Evolutionary conservation across 176 grass and related monocot species (phyloP).

Genomic region (Oryza rufipogon): DNA sequence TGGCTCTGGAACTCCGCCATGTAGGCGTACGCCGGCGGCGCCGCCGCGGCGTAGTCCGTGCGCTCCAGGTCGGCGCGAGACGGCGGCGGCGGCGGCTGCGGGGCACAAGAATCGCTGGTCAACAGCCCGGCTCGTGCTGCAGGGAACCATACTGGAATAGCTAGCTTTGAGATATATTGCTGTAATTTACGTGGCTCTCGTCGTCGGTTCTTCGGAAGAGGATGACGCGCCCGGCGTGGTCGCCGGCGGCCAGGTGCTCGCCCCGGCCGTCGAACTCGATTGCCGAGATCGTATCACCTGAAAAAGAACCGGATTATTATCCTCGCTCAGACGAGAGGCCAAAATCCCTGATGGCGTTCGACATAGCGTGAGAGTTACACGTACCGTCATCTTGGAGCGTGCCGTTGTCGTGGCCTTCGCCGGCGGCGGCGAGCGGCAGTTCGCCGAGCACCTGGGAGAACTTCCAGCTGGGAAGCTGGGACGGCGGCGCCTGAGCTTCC

Average conservation of each 20-base stretch:
- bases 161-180: neutral
- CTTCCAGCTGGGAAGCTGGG: slow-evolving; percentile 45
- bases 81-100: neutral
- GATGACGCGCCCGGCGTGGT: slow-evolving; percentile 55
- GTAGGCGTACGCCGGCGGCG: slow-evolving; percentile 49
- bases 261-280: slow-evolving; percentile 52
- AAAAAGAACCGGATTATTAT: neutral
- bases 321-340: neutral
- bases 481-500: neutral
- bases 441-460: slow-evolving; percentile 69
- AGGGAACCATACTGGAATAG: neutral
- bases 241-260: slow-evolving; percentile 48
- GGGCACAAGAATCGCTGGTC: neutral
- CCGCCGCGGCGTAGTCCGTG: slow-evolving; percentile 25
- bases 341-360: neutral
- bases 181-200: slow-evolving; percentile 18
- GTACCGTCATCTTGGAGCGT: slow-evolving; percentile 4
- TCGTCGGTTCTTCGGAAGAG: slow-evolving; percentile 42
- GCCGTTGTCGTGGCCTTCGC: neutral
- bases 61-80: slow-evolving; percentile 40
- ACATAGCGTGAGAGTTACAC: neutral
- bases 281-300: slow-evolving; percentile 49
- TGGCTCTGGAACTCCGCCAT: slow-evolving; percentile 66
- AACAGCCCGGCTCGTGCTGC: neutral
- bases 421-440: slow-evolving; percentile 16